Conservation (phyloP, 768 basidiomycete genomes). For the Mycena galericulata region DNA sequence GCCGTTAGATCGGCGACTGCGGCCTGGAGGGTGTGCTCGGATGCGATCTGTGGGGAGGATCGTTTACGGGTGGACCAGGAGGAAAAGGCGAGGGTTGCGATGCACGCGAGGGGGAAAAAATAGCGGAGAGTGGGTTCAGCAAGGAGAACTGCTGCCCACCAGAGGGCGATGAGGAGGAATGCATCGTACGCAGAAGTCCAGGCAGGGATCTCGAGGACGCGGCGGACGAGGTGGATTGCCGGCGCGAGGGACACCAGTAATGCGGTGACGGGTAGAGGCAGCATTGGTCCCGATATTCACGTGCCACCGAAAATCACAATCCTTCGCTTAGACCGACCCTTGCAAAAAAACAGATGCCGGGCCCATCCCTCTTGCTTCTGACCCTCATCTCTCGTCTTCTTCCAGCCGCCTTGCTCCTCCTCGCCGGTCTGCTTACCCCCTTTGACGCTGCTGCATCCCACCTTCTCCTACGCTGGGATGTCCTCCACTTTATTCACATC, state of each 20-base stretch:
- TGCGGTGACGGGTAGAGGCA: constrained; percentile 46
- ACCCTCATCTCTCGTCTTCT: constrained; percentile 37
- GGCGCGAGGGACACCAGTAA: constrained; percentile 75
- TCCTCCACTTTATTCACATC: constrained; percentile 81
- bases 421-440: constrained; percentile 32
- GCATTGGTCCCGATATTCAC: not conserved
- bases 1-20: constrained; percentile 74
- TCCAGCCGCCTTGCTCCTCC: constrained; percentile 10
- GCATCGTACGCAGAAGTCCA: constrained; percentile 75
- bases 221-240: constrained; percentile 56
- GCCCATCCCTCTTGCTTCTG: constrained; percentile 36
- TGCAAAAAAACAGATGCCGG: no score
- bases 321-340: no score
- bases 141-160: constrained; percentile 85
- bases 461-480: constrained; percentile 85
- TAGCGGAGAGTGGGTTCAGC: constrained; percentile 63
- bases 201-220: constrained; percentile 59
- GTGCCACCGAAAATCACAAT: no score
- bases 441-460: constrained; percentile 42
- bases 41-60: constrained; percentile 50
- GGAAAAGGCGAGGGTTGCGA: constrained; percentile 46
- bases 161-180: constrained; percentile 73
- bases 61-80: constrained; percentile 36
- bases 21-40: constrained; percentile 65
- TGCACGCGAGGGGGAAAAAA: constrained; percentile 64